Evolutionary conservation across 2,329 filamentous ascomycete species (phyloP).

Genomic region (Trichoderma lentiforme): DNA sequence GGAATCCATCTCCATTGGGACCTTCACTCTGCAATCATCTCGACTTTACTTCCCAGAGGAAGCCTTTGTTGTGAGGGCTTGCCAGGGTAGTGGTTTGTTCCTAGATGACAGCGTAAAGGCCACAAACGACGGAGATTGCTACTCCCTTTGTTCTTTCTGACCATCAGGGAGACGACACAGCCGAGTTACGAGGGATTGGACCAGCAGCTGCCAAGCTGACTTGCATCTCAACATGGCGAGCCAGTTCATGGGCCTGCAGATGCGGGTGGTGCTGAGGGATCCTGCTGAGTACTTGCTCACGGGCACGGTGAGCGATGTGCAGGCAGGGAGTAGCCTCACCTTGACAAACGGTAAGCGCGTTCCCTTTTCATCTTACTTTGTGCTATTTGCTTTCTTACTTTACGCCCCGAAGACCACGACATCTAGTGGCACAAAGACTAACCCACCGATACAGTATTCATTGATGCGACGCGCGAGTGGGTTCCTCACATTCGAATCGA

Average conservation of each 20-base stretch:
- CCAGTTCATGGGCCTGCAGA: constrained; percentile 72
- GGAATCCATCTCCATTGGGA: neutral
- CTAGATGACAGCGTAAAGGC: constrained; percentile 7
- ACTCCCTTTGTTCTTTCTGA: neutral
- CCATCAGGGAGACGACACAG: neutral
- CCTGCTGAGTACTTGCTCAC: constrained; percentile 63
- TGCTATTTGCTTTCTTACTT: neutral
- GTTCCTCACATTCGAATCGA: constrained; percentile 44
- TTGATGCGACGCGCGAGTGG: constrained; percentile 42
- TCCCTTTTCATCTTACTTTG: neutral
- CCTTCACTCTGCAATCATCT: neutral
- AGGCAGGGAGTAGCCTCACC: constrained; percentile 63
- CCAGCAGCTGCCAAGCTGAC: neutral
- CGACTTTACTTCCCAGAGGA: neutral
- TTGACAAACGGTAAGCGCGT: constrained; percentile 63
- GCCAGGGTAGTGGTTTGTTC: neutral
- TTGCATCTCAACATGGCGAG: constrained; percentile 43
- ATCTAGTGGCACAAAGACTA: neutral
- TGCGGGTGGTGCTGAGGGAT: constrained; percentile 67
- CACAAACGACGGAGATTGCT: neutral
- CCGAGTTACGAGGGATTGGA: neutral
- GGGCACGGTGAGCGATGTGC: constrained; percentile 68
- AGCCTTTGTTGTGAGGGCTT: neutral
- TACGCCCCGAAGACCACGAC: neutral
- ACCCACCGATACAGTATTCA: constrained; percentile 33